Conservation (phyloP, 306 rosid species). For the Malus sylvestris region DNA sequence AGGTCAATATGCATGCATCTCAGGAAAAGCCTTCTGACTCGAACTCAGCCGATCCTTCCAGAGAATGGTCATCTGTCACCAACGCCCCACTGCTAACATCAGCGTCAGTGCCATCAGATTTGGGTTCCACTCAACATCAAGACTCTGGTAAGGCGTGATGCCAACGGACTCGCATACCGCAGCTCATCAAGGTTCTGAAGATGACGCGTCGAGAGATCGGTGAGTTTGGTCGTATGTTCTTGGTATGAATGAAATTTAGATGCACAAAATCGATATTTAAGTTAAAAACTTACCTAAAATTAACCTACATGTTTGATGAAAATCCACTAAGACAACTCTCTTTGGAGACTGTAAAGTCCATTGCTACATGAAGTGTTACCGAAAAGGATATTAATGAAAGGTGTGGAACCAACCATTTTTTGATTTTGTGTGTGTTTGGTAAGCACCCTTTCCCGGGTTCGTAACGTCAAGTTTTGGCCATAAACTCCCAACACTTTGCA, state of each 20-base stretch:
- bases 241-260: constrained; percentile 16
- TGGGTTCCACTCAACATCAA: background rate
- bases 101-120: background rate
- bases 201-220: constrained; percentile 23
- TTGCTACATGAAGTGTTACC: background rate
- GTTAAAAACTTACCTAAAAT: constrained; percentile 1
- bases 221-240: constrained; percentile 8
- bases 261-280: constrained; percentile 18
- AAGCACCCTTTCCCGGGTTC: too few relatives aligned
- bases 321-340: background rate
- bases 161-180: constrained; percentile 32
- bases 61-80: constrained; percentile 9
- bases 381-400: background rate
- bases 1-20: constrained; percentile 79
- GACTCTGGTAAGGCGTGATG: background rate
- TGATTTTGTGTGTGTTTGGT: background rate
- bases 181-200: constrained; percentile 33
- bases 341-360: background rate
- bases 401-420: background rate
- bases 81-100: background rate
- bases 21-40: constrained; percentile 40
- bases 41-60: constrained; percentile 30
- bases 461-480: too few relatives aligned
- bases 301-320: background rate
- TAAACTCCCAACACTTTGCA: too few relatives aligned